Evolutionary conservation across 768 basidiomycete genomes (phyloP).

Genomic region (Suillus subluteus): DNA sequence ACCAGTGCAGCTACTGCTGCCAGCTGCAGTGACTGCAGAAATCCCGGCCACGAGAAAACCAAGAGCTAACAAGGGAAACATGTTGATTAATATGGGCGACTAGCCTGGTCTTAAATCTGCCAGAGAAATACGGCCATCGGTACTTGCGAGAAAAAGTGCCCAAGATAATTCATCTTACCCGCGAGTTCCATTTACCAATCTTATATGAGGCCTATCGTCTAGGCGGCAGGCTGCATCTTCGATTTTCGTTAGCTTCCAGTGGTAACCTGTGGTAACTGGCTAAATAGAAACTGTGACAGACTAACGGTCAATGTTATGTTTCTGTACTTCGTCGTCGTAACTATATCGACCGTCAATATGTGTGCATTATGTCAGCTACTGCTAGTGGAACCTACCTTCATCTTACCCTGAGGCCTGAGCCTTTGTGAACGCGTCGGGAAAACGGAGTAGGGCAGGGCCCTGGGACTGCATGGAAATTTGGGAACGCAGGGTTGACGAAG

Average conservation of each 20-base stretch:
- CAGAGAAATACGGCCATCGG: background rate
- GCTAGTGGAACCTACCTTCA: background rate
- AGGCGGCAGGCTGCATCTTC: background rate
- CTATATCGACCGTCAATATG: background rate
- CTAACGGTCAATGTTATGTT: background rate
- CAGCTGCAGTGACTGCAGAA: constrained; percentile 19
- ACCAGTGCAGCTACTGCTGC: constrained; percentile 43
- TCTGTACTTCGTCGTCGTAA: background rate
- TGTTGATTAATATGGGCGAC: background rate
- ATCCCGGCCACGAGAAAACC: constrained; percentile 22
- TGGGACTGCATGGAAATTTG: background rate
- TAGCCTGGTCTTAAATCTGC: background rate
- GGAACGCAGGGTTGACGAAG: background rate
- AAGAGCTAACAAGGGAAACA: constrained; percentile 18
- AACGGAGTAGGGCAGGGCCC: background rate
- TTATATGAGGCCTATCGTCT: background rate
- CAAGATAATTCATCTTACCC: background rate
- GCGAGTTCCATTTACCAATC: background rate
- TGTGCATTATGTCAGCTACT: background rate
- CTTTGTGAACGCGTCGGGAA: background rate
- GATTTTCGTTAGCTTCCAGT: background rate
- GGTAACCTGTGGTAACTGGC: background rate
- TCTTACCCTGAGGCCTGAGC: background rate
- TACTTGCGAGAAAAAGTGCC: background rate
- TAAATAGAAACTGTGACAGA: background rate